These are phyloP conservation scores for Annulohypoxylon truncatum DNA, from an alignment of 2,329 filamentous ascomycete species.

Conservation along the genomic window DNA sequence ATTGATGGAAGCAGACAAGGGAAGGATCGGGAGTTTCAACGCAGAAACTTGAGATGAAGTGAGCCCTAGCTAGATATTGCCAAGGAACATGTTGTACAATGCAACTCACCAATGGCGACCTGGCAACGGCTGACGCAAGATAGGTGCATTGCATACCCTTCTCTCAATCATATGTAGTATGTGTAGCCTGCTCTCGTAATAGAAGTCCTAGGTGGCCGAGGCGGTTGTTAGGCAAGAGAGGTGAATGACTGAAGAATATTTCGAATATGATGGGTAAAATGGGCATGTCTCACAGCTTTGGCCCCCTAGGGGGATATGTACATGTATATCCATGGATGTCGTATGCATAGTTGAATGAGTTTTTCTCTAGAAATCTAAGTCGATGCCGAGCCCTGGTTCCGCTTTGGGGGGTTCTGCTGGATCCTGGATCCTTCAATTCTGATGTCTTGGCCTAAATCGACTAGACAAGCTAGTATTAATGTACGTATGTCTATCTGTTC, in stretches of 20 bases:
- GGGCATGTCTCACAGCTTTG: conserved; percentile 21
- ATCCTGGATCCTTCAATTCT: conserved; percentile 37
- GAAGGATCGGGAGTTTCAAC: conserved; percentile 40
- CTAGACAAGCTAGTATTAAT: conserved; percentile 19
- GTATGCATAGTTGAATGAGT: conserved; percentile 15
- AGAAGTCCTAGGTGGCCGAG: conserved; percentile 4
- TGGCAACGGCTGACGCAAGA: conserved; percentile 21
- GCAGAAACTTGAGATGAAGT: conserved; percentile 33
- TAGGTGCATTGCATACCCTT: conserved; percentile 17
- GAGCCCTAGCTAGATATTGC: conserved; percentile 28
- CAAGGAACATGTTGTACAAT: conserved; percentile 34
- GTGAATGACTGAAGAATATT: conserved; percentile 18
- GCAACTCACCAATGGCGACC: conserved; percentile 24
- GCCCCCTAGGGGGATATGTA: conserved; percentile 27
- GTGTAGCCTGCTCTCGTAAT: conserved; percentile 15
- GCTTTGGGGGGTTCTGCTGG: conserved; percentile 35
- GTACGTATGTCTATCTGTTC: not conserved
- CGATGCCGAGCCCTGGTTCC: conserved; percentile 34
- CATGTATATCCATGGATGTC: conserved; percentile 16
- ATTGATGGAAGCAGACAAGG: conserved; percentile 13
- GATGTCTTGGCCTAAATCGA: conserved; percentile 38
- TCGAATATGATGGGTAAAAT: conserved; percentile 8
- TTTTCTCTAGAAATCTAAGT: conserved; percentile 22
- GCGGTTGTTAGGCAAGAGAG: conserved; percentile 28
- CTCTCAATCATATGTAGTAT: conserved; percentile 14